phyloP scores from a whole-genome alignment of 352 stramenopile species.

The Phytophthora pluvialis region DNA sequence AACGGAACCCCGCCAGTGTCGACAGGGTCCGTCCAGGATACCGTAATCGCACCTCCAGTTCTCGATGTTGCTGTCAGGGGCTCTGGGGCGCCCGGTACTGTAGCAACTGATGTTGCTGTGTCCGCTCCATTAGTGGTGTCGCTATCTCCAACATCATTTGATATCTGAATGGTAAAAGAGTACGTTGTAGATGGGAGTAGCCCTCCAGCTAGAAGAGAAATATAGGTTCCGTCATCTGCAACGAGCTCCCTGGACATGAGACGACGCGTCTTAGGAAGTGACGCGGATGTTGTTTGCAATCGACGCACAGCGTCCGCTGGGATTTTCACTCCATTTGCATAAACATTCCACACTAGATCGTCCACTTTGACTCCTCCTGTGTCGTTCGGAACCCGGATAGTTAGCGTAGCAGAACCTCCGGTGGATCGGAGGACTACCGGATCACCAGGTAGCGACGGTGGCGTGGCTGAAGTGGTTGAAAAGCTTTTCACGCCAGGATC shows the following conservation, averaged over 20 bases:
- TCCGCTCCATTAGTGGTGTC: constrained; percentile 10
- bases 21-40: constrained; percentile 54
- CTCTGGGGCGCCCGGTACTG: constrained; percentile 35
- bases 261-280: neutral
- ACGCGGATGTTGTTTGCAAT: neutral
- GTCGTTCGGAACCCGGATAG: constrained; percentile 43
- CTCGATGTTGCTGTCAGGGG: constrained; percentile 22
- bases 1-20: constrained; percentile 58
- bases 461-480: constrained; percentile 32
- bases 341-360: constrained; percentile 48
- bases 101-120: constrained; percentile 27
- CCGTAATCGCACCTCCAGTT: constrained; percentile 50
- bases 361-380: constrained; percentile 43
- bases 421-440: constrained; percentile 36
- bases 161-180: constrained; percentile 45
- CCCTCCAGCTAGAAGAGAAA: constrained; percentile 51
- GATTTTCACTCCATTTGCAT: constrained; percentile 47
- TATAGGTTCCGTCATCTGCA: neutral
- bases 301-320: constrained; percentile 22
- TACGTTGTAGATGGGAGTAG: constrained; percentile 53
- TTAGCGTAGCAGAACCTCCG: constrained; percentile 48
- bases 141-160: constrained; percentile 43
- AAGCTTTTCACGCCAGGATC: constrained; percentile 36
- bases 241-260: constrained; percentile 8
- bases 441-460: constrained; percentile 37